phyloP scores from a whole-genome alignment of 1,284 basidiomycete species.

The Pterulicium gracile region DNA sequence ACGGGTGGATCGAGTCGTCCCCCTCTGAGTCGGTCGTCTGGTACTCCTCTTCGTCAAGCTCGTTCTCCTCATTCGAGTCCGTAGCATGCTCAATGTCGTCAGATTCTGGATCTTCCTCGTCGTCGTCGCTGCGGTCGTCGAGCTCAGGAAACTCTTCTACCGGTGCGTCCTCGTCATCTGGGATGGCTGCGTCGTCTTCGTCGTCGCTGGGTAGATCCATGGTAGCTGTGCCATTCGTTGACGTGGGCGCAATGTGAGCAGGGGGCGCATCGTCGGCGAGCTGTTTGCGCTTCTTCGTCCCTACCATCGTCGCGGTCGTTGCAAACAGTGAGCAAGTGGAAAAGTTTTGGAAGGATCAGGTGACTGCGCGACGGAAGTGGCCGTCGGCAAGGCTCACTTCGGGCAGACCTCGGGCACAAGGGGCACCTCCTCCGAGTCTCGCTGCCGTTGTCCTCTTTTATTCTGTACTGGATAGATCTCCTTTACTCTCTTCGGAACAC shows the following conservation, averaged over 20 bases:
- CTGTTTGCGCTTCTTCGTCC: neutral
- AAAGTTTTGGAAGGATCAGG: neutral
- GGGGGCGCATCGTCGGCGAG: neutral
- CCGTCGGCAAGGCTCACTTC: too few species aligned
- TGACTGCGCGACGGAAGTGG: too few species aligned
- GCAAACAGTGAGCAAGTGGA: neutral
- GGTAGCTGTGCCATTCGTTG: neutral
- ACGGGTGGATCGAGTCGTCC: constrained; percentile 27
- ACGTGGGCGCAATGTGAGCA: neutral
- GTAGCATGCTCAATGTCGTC: constrained; percentile 16
- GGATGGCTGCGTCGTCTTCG: neutral
- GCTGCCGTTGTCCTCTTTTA: too few species aligned
- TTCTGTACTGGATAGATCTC: too few species aligned
- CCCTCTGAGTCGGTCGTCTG: constrained; percentile 18
- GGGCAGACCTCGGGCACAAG: too few species aligned
- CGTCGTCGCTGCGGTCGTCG: constrained; percentile 9
- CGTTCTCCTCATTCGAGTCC: constrained; percentile 23
- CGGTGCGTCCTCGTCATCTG: constrained; percentile 12
- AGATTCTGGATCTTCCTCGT: constrained; percentile 14
- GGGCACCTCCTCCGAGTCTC: too few species aligned
- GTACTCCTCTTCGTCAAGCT: constrained; percentile 16
- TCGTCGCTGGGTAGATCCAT: neutral
- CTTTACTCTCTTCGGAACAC: too few species aligned
- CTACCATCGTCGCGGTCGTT: neutral
- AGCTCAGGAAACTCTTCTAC: constrained; percentile 15